Evolutionary conservation across 192 early-diverging fungal genomes (phyloP), one percentile per base, ranked within the genome.

Genomic region (Thamnidium elegans): DNA sequence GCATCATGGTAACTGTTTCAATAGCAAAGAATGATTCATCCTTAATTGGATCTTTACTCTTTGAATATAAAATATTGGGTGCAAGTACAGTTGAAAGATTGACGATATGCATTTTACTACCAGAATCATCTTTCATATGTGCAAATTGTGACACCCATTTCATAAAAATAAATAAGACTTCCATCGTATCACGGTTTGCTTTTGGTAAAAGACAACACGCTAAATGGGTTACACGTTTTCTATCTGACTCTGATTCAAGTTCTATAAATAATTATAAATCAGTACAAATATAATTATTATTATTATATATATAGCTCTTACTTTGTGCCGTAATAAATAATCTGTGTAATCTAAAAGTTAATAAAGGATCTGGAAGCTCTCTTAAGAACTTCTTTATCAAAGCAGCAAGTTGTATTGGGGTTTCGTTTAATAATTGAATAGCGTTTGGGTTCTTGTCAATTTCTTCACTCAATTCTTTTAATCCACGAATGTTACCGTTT

Each of bases 361-460:
- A 78, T 44, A 99, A 73, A 11, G 97, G 97, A 32, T 99, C 97
- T 2, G 97, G 96, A 66, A 99, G 66, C 54, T 99, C 97, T n/a
- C 97, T 86, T 69, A 99, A 74, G 66, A 98, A 99, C 79, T 96
- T 98, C 63, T 98, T 98, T 65, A 97, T 70, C 63, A 99, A 74
- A 4, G 97, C 97, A 1, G 97, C 96, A 19, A 97, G 82, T 72
- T 98, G 96, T 46, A 99, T 86, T 6, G 92, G 84, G 32, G 87
- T 89, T 15, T 90, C 90, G 45, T 89, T 84, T 15, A 74, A 72
- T 43, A 95, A 70, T 52, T 92, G 87, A 14, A 93, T 84, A 0
- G 79, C 64, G 15, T 88, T 88, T 7, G 88, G 90, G 73, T 97
- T 86, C 70, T 82, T 85, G 72, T 99, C 97, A 30, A 98, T 87